Base-by-base conservation (phyloP, 495 filamentous ascomycete genomes). In the Lasiosphaeria hispida region DNA sequence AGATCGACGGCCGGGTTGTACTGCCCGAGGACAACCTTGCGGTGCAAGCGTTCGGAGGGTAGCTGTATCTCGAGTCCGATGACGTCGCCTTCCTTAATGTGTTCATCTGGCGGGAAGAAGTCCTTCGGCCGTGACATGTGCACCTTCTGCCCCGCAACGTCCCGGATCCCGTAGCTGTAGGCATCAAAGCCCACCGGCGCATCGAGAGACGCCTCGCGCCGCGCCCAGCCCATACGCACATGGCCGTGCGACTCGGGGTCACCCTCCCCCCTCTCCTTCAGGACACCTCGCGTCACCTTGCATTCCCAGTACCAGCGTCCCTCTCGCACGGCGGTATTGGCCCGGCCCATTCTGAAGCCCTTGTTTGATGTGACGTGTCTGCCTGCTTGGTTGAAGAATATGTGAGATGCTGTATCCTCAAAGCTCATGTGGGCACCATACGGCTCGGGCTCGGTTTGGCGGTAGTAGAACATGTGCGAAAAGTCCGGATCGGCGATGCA, bases 271-370 rank as follows among this genome's bases (percentile, higher is more conserved):
- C 73, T 73, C 14, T 63, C 50, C 51, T 74, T 78, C n/a, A 76
- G 61, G 36, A 78, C 74, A 1, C 85, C 83, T 51, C 83, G 86
- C 9, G 92, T 82, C 41, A 99, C 84, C 60, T 88, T 91, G 69
- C 92, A 92, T 72, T 99, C 95, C 77, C 90, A 97, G 68, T 96
- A 99, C 76, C 87, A 92, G 14, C 88, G 80, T 1, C 95, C 95
- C 72, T 97, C 90, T n/a, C 95, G 77, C 7, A 90, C 89, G 37
- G 88, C 88, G 0, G 97, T 89, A 67, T 97, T 99, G 10, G 90
- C 91, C 43, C 92, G 85, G 0, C 87, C 85, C 83, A 90, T 89
- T 15, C 89, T 77, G 72, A 88, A 94, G 1, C 90, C 89, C 69
- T 92, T 92, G 50, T 91, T 83, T 18, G 88, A 88, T 0, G 88